These are phyloP conservation scores for Diplocarpon rosae DNA, from an alignment of 2,329 filamentous ascomycete genomes.

Conservation along the genomic window DNA sequence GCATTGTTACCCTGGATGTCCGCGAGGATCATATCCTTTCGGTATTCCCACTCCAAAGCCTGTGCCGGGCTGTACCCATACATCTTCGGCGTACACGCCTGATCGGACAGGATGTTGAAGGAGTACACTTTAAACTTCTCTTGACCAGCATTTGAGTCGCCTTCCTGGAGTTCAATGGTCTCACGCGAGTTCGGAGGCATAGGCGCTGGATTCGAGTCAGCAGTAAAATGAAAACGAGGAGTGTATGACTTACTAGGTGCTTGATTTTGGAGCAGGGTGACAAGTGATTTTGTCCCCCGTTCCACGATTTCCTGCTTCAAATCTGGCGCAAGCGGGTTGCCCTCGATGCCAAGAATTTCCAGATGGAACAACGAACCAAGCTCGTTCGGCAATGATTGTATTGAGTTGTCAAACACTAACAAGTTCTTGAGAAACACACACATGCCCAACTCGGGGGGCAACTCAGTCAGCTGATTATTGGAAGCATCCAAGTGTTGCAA, in stretches of 20 bases:
- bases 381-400: slow-evolving; percentile 72
- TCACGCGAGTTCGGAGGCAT: slow-evolving; percentile 66
- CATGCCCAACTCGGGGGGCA: slow-evolving; percentile 93
- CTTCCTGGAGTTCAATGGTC: slow-evolving; percentile 66
- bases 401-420: slow-evolving; percentile 80
- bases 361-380: slow-evolving; percentile 81
- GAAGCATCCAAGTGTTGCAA: slow-evolving; percentile 80
- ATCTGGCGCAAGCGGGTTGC: slow-evolving; percentile 70
- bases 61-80: slow-evolving; percentile 85
- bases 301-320: slow-evolving; percentile 77
- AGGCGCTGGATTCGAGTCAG: slow-evolving; percentile 45
- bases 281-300: slow-evolving; percentile 74
- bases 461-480: slow-evolving; percentile 68
- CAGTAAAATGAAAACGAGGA: slow-evolving; percentile 14
- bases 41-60: slow-evolving; percentile 78
- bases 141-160: slow-evolving; percentile 39
- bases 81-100: slow-evolving; percentile 71
- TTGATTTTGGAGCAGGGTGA: slow-evolving; percentile 72
- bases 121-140: slow-evolving; percentile 78
- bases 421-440: slow-evolving; percentile 83
- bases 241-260: slow-evolving; percentile 58
- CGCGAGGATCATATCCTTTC: slow-evolving; percentile 69
- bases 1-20: slow-evolving; percentile 71
- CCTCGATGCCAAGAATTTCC: slow-evolving; percentile 83
- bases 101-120: slow-evolving; percentile 94